Evolutionary conservation across 352 stramenopile species (phyloP), one percentile per base, ranked within the genome.

Genomic region (Phytophthora ohioensis): DNA sequence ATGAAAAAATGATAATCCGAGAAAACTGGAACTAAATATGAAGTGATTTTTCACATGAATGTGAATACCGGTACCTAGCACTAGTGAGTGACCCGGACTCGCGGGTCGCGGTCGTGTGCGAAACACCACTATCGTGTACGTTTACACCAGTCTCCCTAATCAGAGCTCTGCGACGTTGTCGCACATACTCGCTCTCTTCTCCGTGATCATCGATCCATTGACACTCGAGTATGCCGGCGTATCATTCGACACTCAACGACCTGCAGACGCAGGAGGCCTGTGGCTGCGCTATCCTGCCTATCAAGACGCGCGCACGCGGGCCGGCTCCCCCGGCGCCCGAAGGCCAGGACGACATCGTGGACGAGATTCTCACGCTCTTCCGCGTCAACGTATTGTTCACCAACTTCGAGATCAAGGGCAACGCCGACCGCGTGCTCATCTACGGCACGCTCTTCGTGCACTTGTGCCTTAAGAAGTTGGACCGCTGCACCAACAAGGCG

Each of bases 381-480:
- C 89, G 95, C 41, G 92, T 91, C 5, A 98, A 98, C 79, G 90
- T 98, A 42, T 76, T 98, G 27, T 98, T 98, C 73, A 95, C 91
- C 41, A 98, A 97, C 79, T 98, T 95, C 69, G 91, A 97, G 73
- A 92, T 98, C 69, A 93, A 98, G 61, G 92, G 92, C 45, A 83
- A 82, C 57, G 90, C 91, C 43, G 94, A 98, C 79, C 90, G 93
- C 55, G 93, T 97, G 69, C 82, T 98, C 54, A 94, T 98, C 70
- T 98, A 98, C 81, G 88, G 97, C 51, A 98, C 94, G 62, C 84
- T 98, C 27, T 98, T 95, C 73, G 91, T 96, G 35, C 87, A 97
- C 71, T 69, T 97, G 57, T 97, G 88, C 64, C 82, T 98, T 15
- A 97, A 97, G 82, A 95, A 97, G 69, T 73, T 97, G 27, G 93